Percentiles rank a stretch among this genome's conserved stretches.
Evolutionary conservation across 805 yeast genomes (phyloP).

Genomic region (Kodamaea fukazawae): DNA sequence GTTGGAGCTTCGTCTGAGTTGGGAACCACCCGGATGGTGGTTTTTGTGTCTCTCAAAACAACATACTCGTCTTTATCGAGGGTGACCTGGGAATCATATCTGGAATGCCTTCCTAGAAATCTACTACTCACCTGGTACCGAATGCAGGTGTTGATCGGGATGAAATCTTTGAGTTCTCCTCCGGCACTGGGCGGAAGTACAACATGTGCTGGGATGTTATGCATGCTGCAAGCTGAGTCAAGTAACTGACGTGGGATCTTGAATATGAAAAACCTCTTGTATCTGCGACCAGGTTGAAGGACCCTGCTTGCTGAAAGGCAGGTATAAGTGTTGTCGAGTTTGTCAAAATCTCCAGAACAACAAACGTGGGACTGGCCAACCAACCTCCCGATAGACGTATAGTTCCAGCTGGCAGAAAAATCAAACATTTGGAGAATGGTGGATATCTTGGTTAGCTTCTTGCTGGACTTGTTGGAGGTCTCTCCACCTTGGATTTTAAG

Average conservation of each 20-base stretch:
- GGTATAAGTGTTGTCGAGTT: conserved; percentile 21
- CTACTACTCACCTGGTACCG: conserved; percentile 35
- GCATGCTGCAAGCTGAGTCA: conserved; percentile 34
- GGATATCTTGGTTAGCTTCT: not conserved
- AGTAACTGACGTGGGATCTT: conserved; percentile 35
- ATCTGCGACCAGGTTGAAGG: conserved; percentile 18
- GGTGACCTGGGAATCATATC: conserved; percentile 30
- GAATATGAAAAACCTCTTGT: conserved; percentile 42
- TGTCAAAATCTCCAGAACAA: not conserved
- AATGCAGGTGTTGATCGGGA: conserved; percentile 23
- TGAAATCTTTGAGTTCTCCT: conserved; percentile 27
- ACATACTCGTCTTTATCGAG: conserved; percentile 34
- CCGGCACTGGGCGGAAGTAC: conserved; percentile 37
- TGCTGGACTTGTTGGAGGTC: not conserved
- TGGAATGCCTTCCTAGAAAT: conserved; percentile 37
- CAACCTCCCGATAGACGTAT: conserved; percentile 32
- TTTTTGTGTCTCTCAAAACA: conserved; percentile 31
- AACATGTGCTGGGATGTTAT: conserved; percentile 23
- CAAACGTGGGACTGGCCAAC: conserved; percentile 17
- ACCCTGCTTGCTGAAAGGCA: conserved; percentile 14
- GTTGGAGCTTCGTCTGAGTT: not conserved
- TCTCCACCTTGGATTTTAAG: conserved; percentile 12
- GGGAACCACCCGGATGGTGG: conserved; percentile 25
- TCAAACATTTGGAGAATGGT: conserved; percentile 39
- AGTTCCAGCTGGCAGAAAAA: conserved; percentile 50